A percentile compares a stretch with the other conserved stretches of the same genome.
These are phyloP conservation scores for Geum urbanum DNA, from an alignment of 306 rosid genomes.

Conservation along the genomic window DNA sequence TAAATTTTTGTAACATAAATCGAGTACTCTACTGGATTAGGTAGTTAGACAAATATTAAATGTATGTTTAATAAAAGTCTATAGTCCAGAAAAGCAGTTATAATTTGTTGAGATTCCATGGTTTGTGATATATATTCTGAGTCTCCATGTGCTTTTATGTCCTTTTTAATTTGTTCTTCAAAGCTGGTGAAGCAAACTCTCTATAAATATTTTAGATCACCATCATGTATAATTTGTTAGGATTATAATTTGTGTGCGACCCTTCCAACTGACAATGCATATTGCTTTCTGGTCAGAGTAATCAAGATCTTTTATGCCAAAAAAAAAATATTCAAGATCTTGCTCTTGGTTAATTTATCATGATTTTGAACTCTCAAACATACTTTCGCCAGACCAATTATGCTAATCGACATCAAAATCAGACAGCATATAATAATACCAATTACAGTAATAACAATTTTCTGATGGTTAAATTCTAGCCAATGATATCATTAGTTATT, in stretches of 20 bases:
- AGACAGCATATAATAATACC: background rate
- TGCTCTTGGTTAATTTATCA: background rate
- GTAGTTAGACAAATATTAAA: background rate
- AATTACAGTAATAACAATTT: background rate
- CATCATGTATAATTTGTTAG: background rate
- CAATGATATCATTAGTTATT: background rate
- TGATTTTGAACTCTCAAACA: background rate
- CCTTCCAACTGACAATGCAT: background rate
- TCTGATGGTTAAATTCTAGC: no score
- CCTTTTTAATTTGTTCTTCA: background rate
- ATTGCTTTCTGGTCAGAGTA: background rate
- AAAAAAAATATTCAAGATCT: no score
- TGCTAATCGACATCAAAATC: background rate
- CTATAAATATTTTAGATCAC: constrained; percentile 4
- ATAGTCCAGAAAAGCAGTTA: background rate
- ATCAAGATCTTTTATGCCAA: background rate
- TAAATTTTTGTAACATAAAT: background rate
- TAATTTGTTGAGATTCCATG: constrained; percentile 3
- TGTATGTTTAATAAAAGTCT: background rate
- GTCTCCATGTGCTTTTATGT: constrained; percentile 1
- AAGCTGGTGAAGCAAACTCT: background rate
- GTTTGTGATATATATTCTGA: background rate
- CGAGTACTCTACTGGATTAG: background rate
- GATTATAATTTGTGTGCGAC: background rate
- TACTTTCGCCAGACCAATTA: background rate